Base-by-base conservation (phyloP, 768 basidiomycete species). In the Royoungia palumana region DNA sequence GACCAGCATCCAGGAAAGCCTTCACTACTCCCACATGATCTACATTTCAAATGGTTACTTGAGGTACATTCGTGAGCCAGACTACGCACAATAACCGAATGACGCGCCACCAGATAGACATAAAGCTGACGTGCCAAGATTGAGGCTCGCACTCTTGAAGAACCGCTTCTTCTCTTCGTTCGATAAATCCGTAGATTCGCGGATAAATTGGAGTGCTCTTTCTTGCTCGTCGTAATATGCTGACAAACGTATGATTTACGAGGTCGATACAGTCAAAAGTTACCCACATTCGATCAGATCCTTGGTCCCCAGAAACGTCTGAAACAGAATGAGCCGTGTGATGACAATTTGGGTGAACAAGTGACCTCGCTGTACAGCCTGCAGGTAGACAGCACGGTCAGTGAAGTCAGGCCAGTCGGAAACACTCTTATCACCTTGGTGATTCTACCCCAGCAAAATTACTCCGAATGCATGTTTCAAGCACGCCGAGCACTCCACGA, bases 381-480 rank as follows among this genome's bases (percentile, higher is more conserved):
- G 51, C 11, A 24, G 7, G 32, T 16, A 16, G 7, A 43, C n/a
- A 14, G 27, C 41, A 45, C 10, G 50, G 38, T 61, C 50, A 59
- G 50, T 13, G 22, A 22, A 12, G 1, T 19, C 27, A n/a, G 16
- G 38, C 41, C n/a, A 19, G 27, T 16, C 6, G 3, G 30, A 50
- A n/a, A 46, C 3, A 35, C 12, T 13, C 5, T n/a, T 14, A 57
- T 48, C 50, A 83, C 87, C 87, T 83, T 10, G 85, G 69, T 30
- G 89, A 89, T 70, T 96, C 94, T 4, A 90, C 83, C 0, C 90
- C 96, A 13, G 89, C 96, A 71, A 97, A 99, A 65, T 96, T 97
- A 20, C 83, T 79, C 46, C 94, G 77, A 37, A 97, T 78, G 56
- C 91, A 96, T 0, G 91, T 90, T 59, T 95, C 92, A 30, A 99